phyloP scores from a whole-genome alignment of 2,329 filamentous ascomycete genomes.

The Fusarium floridanum region DNA sequence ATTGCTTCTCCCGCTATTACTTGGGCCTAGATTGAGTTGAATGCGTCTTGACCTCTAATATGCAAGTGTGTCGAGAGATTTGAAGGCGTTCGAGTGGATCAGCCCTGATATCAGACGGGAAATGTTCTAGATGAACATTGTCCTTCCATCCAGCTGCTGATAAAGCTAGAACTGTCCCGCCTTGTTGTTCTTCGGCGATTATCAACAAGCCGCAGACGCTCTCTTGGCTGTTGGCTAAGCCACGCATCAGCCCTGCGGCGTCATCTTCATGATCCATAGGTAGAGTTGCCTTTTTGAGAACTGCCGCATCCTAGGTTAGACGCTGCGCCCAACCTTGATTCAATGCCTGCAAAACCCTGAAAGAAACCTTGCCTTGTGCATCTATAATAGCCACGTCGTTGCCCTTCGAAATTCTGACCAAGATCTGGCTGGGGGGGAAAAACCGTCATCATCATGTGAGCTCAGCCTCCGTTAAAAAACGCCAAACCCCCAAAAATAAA shows the following conservation, averaged over 20 bases:
- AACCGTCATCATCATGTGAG: not conserved
- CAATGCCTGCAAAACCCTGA: not conserved
- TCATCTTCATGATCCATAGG: not conserved
- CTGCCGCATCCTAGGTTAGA: not conserved
- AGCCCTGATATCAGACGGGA: not conserved
- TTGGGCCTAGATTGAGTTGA: not conserved
- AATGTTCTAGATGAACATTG: not conserved
- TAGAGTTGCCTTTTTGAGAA: slow-evolving; percentile 1
- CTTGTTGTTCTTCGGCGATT: not conserved
- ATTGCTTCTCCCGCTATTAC: slow-evolving; percentile 1
- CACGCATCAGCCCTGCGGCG: not conserved
- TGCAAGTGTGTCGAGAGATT: not conserved
- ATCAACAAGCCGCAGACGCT: not conserved
- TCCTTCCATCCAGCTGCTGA: not conserved
- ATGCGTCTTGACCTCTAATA: not conserved
- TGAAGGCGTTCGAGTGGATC: not conserved
- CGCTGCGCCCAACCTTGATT: not conserved
- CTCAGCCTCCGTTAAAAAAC: not conserved
- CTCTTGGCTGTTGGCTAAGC: not conserved
- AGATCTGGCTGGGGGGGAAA: not conserved
- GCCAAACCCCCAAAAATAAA: slow-evolving; percentile 2
- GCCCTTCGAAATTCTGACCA: not conserved
- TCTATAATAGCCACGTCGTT: not conserved
- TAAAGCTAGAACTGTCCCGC: not conserved
- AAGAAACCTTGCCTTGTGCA: not conserved